A percentile compares a stretch with the other conserved stretches of the same genome.
These are phyloP conservation scores for Teunomyces kruisii DNA, from an alignment of 805 yeast species.

Conservation along the genomic window DNA sequence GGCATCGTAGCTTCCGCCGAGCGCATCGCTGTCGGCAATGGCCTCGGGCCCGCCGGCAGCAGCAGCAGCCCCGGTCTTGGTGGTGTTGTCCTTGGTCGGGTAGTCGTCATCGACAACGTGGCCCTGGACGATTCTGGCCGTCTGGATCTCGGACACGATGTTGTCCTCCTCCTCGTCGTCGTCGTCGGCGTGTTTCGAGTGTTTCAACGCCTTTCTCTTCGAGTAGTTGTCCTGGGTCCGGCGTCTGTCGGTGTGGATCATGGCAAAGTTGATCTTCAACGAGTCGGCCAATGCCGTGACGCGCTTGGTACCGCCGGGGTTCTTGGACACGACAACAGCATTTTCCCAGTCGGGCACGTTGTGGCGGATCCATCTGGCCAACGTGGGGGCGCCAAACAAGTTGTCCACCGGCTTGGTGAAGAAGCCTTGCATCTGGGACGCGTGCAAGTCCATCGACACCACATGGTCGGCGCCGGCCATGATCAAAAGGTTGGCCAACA, in stretches of 20 bases:
- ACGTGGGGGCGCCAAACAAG: conserved; percentile 91
- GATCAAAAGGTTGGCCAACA: conserved; percentile 90
- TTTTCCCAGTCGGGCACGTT: conserved; percentile 81
- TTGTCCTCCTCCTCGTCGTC: conserved; percentile 68
- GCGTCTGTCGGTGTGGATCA: conserved; percentile 98
- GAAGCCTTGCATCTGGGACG: conserved; percentile 99
- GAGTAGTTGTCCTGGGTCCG: conserved; percentile 68
- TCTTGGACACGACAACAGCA: conserved; percentile 96
- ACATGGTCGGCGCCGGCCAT: conserved; percentile 99
- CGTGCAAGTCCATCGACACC: conserved; percentile 93
- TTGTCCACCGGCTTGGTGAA: conserved; percentile 97
- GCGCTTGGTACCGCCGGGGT: conserved; percentile 98
- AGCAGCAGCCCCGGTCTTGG: conserved; percentile 8
- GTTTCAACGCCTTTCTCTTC: conserved; percentile 41
- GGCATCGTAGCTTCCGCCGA: conserved; percentile 81
- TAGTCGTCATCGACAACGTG: conserved; percentile 92
- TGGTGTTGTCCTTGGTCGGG: conserved; percentile 20
- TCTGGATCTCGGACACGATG: conserved; percentile 78
- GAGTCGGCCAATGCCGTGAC: conserved; percentile 98
- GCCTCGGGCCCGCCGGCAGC: conserved; percentile 7
- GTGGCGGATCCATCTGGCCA: conserved; percentile 93
- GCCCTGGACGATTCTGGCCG: conserved; percentile 94
- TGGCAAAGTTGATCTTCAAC: conserved; percentile 92
- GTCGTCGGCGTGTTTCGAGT: conserved; percentile 39
- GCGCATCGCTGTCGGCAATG: conserved; percentile 49